Conservation (phyloP, 768 basidiomycete genomes). For the Stropharia rugosoannulata region DNA sequence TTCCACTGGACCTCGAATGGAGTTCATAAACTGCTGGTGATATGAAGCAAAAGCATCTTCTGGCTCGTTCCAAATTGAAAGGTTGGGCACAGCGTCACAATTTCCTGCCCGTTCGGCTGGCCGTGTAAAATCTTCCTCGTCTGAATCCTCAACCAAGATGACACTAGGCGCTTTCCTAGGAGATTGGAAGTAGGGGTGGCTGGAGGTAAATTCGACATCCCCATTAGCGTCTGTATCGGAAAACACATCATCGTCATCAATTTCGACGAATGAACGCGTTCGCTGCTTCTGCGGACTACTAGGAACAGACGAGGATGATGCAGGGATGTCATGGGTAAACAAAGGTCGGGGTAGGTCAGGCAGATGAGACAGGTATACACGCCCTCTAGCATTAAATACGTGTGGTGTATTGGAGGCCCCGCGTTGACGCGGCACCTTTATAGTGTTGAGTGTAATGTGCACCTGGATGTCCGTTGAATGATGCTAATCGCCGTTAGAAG, state of each 20-base stretch:
- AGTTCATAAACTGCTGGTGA: conserved; percentile 24
- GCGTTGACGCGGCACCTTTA: conserved; percentile 48
- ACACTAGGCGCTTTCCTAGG: background rate
- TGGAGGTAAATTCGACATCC: conserved; percentile 21
- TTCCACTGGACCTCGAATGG: conserved; percentile 8
- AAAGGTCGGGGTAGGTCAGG: conserved; percentile 18
- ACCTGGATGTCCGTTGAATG: conserved; percentile 51
- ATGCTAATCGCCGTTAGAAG: conserved; percentile 34
- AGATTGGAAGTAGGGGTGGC: conserved; percentile 19
- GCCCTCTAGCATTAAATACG: conserved; percentile 55
- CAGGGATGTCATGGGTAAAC: conserved; percentile 17
- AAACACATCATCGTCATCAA: background rate
- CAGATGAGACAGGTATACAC: conserved; percentile 33
- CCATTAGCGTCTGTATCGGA: conserved; percentile 16
- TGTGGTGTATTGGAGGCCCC: conserved; percentile 62
- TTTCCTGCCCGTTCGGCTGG: conserved; percentile 16
- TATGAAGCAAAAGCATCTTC: conserved; percentile 29
- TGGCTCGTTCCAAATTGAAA: conserved; percentile 30
- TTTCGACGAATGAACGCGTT: background rate
- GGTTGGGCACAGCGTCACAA: conserved; percentile 12
- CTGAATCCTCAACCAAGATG: conserved; percentile 16
- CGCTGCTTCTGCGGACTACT: background rate
- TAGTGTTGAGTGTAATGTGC: conserved; percentile 63
- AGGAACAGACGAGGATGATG: conserved; percentile 6
- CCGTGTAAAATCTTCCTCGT: conserved; percentile 16